Evolutionary conservation across 2,329 filamentous ascomycete species (phyloP).

Genomic region (Verticillium nubilum): DNA sequence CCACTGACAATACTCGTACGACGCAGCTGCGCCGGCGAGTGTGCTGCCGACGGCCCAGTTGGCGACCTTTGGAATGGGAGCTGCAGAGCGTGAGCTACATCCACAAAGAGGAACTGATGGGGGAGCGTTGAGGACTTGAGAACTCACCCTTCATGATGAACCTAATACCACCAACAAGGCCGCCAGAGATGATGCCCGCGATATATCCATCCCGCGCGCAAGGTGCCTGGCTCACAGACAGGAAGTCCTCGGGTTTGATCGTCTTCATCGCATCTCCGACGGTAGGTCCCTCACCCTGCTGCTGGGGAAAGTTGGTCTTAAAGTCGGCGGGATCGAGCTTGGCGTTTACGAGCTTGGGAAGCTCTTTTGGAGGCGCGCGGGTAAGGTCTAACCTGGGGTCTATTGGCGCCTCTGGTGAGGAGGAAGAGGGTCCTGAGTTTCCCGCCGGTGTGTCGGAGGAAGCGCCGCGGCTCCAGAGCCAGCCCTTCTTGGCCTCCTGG

Average conservation of each 20-base stretch:
- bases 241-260: slow-evolving; percentile 64
- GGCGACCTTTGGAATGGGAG: slow-evolving; percentile 59
- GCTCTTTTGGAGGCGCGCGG: slow-evolving; percentile 2
- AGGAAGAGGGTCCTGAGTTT: neutral
- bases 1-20: slow-evolving; percentile 82
- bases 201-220: slow-evolving; percentile 81
- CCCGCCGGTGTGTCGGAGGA: neutral
- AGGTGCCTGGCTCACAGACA: slow-evolving; percentile 69
- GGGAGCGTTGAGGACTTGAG: too few species aligned
- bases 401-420: neutral
- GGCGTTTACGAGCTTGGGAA: slow-evolving; percentile 9
- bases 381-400: slow-evolving; percentile 1
- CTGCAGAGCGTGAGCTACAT: slow-evolving; percentile 25
- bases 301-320: slow-evolving; percentile 13
- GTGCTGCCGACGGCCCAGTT: slow-evolving; percentile 86
- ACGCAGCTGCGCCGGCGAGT: slow-evolving; percentile 59
- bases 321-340: slow-evolving; percentile 11
- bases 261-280: slow-evolving; percentile 58
- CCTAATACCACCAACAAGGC: slow-evolving; percentile 67
- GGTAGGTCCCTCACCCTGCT: slow-evolving; percentile 21
- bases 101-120: slow-evolving; percentile 15
- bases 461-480: neutral
- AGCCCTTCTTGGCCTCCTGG: neutral
- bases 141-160: slow-evolving; percentile 68
- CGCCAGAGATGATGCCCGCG: slow-evolving; percentile 75